Evolutionary conservation across 2,329 filamentous ascomycete species (phyloP), one percentile per base, ranked within the genome.

Genomic region (Karstenula rhodostoma): DNA sequence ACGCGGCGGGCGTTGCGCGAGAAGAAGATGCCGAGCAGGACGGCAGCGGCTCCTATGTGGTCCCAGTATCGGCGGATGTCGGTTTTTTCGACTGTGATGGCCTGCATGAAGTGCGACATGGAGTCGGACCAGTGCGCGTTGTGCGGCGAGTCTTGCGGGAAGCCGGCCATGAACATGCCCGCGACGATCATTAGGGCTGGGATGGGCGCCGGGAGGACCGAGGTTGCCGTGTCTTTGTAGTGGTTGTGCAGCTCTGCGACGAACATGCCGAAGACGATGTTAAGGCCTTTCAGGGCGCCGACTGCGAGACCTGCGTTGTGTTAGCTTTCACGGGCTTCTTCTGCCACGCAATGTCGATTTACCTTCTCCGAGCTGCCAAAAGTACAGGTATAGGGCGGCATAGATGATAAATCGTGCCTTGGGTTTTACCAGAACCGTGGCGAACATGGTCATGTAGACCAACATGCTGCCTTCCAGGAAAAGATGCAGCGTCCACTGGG

Each of bases 231-330:
- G 64, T 84, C 82, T 1, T 80, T 75, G 44, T 80, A 79, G 65
- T 82, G 77, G 70, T 85, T 84, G 61, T 86, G 84, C 40, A 89
- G 68, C 67, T 89, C 87, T 33, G 86, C 84, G 32, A 90, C 79
- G 69, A 89, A 85, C 67, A 86, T 86, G 62, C 87, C 87, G 60
- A 84, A 84, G 74, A 87, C 86, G 70, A 88, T 85, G 72, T 87
- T 87, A 76, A 86, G 84, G 51, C 84, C 74, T 57, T 77, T 77
- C 42, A 77, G 65, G 6, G 75, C 73, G 48, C 72, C 72, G 47
- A 73, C 63, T 25, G 74, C 69, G 22, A 75, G 67, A n/a, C 70
- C 74, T 76, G 56, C 22, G 23, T 22, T 4, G 22, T 33, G 65
- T 75, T 63, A 76, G 71, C 58, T 29, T 29, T 55, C 8, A 48